Evolutionary conservation across 495 filamentous ascomycete species (phyloP).

Genomic region (Lindgomyces ingoldianus): DNA sequence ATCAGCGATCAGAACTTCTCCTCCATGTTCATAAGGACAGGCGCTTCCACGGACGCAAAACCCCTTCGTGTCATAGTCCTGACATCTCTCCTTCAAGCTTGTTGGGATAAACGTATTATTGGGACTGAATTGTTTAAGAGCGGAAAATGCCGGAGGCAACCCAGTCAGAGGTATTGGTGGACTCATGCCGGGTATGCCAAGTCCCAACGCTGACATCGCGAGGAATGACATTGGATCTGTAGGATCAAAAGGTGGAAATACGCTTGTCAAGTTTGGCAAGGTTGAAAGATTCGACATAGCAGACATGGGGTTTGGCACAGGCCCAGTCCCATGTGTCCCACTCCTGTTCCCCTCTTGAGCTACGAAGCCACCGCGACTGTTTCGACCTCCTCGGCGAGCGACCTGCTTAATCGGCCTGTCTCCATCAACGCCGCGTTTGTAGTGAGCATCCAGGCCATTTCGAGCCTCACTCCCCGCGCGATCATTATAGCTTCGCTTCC

Average conservation of each 20-base stretch:
- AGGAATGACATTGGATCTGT: slow-evolving; percentile 72
- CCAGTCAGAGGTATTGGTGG: slow-evolving; percentile 51
- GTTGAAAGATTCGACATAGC: slow-evolving; percentile 52
- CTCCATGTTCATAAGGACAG: slow-evolving; percentile 84
- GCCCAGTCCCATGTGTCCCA: neutral
- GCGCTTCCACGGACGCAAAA: slow-evolving; percentile 75
- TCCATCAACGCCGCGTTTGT: slow-evolving; percentile 43
- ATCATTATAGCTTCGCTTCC: slow-evolving; percentile 49
- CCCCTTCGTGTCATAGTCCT: slow-evolving; percentile 86
- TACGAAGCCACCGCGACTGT: slow-evolving; percentile 11
- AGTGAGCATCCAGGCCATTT: slow-evolving; percentile 46
- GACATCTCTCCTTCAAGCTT: slow-evolving; percentile 64
- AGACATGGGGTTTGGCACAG: slow-evolving; percentile 12
- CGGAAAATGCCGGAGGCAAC: slow-evolving; percentile 22
- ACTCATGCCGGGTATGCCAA: slow-evolving; percentile 57
- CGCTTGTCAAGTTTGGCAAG: slow-evolving; percentile 56
- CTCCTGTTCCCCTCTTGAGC: neutral
- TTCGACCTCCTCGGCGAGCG: slow-evolving; percentile 57
- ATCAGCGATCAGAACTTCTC: slow-evolving; percentile 51
- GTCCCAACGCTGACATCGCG: slow-evolving; percentile 58
- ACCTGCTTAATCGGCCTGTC: slow-evolving; percentile 68
- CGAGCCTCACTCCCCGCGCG: slow-evolving; percentile 42
- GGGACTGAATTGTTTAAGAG: slow-evolving; percentile 26
- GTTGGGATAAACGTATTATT: slow-evolving; percentile 32
- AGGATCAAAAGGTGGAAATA: slow-evolving; percentile 53